Base-by-base conservation (phyloP, 1,284 basidiomycete species). In the Fomes fomentarius region DNA sequence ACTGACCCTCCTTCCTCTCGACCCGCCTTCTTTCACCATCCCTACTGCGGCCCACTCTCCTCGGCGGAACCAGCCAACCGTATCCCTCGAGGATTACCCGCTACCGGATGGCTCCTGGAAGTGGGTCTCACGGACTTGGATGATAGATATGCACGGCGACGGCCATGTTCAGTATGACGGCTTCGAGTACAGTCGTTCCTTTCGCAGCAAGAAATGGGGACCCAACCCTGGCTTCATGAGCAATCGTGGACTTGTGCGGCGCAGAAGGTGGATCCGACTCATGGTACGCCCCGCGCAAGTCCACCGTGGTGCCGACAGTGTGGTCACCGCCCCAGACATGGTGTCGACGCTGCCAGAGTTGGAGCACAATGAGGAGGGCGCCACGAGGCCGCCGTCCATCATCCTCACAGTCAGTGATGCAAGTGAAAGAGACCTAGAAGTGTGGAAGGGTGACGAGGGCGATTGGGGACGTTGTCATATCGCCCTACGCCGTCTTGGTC, bases 131-230 rank as follows among this genome's bases (percentile, higher is more conserved):
- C 79, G 80, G 31, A 71, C 79, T 7, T 93, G 90, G 90, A 89
- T 93, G 87, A 83, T 92, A 54, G 91, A 93, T 72, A 93, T 93
- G 90, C 85, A 86, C 35, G 79, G 83, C 19, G 83, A 88, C 58
- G 88, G 87, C 45, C 80, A 85, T 62, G 85, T 91, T 4, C 86
- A 90, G 63, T 79, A 88, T 60, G 90, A 93, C 62, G 90, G 90
- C 35, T 93, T 91, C 60, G 87, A 93, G 69, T 93, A 93, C 71
- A 91, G 91, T 64, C 89, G 85, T 82, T 68, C 75, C 56, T 93
- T 93, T 62, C 81, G 86, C 15, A 68, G 71, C 24, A 77, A 79
- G 46, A 70, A 82, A 44, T 93, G 90, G 90, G 76, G 80, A 11
- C 70, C 87, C 0, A 72, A 80, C 45, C 75, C 83, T 1, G 87